Evolutionary conservation across 164 flowering plant species (phyloP), one percentile per base, ranked within the genome.

Genomic region (Berberis thunbergii): DNA sequence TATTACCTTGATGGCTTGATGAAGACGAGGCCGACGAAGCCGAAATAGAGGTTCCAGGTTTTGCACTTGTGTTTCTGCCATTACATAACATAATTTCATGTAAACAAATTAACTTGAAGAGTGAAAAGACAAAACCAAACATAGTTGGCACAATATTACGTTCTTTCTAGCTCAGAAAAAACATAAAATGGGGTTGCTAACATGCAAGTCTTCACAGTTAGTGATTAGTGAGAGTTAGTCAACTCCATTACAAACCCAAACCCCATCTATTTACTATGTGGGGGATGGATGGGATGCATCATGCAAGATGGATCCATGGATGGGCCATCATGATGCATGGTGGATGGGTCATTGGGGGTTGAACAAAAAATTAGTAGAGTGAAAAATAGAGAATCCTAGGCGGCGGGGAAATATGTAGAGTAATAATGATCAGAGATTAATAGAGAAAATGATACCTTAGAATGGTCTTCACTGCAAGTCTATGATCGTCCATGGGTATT

Each of bases 1-100:
- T 65, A 42, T 54, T 69, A 69, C 72, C 72, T 64, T 54, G 54
- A 46, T n/a, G 57, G n/a, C 59, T 57, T 2, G 63, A 59, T 10
- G 59, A 52, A 3, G 68, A 61, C 13, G 66, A 55, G 13, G 57
- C 58, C 13, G 66, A 55, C 41, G 57, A 59, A 57, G 41, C 63
- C 46, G 38, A 49, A 61, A 48, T 45, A 38, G 45, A 50, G 57
- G 43, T 66, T 48, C 63, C 54, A 39, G 59, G 44, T 50, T 39
- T 61, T 61, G 46, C 69, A 61, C 66, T 49, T 65, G 44, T 43
- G 12, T 41, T 57, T 49, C 62, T 48, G 55, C 9, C 40, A 38
- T 46, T 61, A 38, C 4, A 40, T 57, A 57, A 3, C 39, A 43
- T 49, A 5, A 40, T 49, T 7, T 4, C 2, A 52, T 13, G 11